A percentile compares a stretch with the other conserved stretches of the same genome.
Evolutionary conservation across 768 basidiomycete genomes (phyloP).

Genomic region (Leccinum subtestaceum): DNA sequence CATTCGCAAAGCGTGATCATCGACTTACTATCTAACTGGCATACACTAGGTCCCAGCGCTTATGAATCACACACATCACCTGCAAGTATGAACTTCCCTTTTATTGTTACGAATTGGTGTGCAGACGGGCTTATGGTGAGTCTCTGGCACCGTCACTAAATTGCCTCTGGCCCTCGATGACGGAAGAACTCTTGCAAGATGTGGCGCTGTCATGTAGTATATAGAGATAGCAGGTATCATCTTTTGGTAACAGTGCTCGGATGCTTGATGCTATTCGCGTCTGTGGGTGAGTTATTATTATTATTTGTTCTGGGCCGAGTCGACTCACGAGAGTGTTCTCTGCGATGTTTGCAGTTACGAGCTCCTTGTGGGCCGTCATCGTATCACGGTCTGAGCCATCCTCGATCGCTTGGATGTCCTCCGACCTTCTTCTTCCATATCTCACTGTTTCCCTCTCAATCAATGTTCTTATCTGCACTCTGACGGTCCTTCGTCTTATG

Average conservation of each 20-base stretch:
- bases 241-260: conserved; percentile 15
- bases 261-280: conserved; percentile 21
- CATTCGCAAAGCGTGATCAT: too few relatives aligned
- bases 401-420: conserved; percentile 28
- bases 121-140: conserved; percentile 31
- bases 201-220: conserved; percentile 33
- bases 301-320: neutral
- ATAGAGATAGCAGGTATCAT: conserved; percentile 26
- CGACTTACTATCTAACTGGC: too few relatives aligned
- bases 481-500: too few relatives aligned
- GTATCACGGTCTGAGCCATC: conserved; percentile 25
- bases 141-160: neutral
- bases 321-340: too few relatives aligned
- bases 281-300: conserved; percentile 19
- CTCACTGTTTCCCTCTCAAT: too few relatives aligned
- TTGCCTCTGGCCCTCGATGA: neutral
- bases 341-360: conserved; percentile 19
- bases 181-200: conserved; percentile 16
- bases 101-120: conserved; percentile 31
- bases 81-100: conserved; percentile 23
- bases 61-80: conserved; percentile 27
- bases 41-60: conserved; percentile 21
- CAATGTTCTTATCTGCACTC: too few relatives aligned
- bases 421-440: conserved; percentile 19
- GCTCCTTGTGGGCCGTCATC: conserved; percentile 28